Conservation (phyloP, 371 early-diverging fungal species). For the Mortierella sp. region DNA sequence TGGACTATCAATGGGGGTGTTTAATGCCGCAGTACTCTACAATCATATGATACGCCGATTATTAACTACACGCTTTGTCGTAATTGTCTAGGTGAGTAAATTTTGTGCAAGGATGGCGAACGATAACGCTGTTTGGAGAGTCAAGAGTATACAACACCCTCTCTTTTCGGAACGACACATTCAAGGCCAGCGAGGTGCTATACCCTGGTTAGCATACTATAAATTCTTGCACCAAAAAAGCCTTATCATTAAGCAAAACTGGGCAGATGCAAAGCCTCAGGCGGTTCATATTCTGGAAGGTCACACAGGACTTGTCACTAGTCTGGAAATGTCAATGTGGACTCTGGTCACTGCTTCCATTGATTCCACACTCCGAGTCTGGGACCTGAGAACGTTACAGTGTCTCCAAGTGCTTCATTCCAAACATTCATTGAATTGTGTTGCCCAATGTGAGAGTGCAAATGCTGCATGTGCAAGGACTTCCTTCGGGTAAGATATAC, state of each 20-base stretch:
- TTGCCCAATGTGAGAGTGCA: slow-evolving; percentile 34
- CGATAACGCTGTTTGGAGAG: slow-evolving; percentile 40
- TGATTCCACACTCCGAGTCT: slow-evolving; percentile 45
- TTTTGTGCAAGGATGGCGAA: slow-evolving; percentile 21
- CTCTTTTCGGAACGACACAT: slow-evolving; percentile 29
- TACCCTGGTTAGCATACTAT: slow-evolving; percentile 46
- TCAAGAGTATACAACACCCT: slow-evolving; percentile 37
- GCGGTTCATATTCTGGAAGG: slow-evolving; percentile 47
- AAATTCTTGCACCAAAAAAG: slow-evolving; percentile 33
- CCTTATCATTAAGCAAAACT: slow-evolving; percentile 27
- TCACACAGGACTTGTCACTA: slow-evolving; percentile 43
- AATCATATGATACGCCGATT: background rate
- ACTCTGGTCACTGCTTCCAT: slow-evolving; percentile 47
- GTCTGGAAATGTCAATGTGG: slow-evolving; percentile 49
- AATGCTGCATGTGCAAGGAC: slow-evolving; percentile 46
- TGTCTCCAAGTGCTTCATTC: slow-evolving; percentile 38
- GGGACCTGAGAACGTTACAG: slow-evolving; percentile 48
- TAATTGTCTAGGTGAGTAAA: slow-evolving; percentile 22
- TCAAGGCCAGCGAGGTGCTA: slow-evolving; percentile 10
- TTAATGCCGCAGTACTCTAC: background rate
- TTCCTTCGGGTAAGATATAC: slow-evolving; percentile 40
- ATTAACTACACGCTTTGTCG: background rate
- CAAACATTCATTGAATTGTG: slow-evolving; percentile 37
- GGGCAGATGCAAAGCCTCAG: slow-evolving; percentile 43
- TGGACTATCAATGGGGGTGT: background rate